These are phyloP conservation scores for Ploettnerulaceae sp. DNA, from an alignment of 2,329 filamentous ascomycete species.

Conservation along the genomic window DNA sequence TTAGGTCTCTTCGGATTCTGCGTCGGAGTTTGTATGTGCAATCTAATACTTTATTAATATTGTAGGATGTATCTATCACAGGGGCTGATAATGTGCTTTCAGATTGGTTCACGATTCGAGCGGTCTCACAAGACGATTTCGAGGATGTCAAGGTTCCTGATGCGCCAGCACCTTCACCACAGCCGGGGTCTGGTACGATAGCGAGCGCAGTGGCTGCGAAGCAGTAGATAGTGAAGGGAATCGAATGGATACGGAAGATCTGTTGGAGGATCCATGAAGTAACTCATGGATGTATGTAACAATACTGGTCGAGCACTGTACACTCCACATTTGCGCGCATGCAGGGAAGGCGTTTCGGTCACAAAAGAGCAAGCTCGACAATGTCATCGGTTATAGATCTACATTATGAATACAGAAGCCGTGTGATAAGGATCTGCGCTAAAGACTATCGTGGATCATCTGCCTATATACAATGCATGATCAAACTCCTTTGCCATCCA, in stretches of 20 bases:
- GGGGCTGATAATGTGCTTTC: not conserved
- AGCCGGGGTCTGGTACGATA: slow-evolving; percentile 24
- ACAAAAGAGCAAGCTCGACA: slow-evolving; percentile 3
- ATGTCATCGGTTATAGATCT: slow-evolving; percentile 17
- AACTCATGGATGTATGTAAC: not conserved
- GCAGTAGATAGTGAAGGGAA: not conserved
- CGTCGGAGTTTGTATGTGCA: slow-evolving; percentile 78
- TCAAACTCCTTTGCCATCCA: slow-evolving; percentile 8
- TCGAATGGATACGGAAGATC: not conserved
- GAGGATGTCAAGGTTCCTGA: slow-evolving; percentile 90
- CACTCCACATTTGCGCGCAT: slow-evolving; percentile 3
- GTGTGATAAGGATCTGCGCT: slow-evolving; percentile 10
- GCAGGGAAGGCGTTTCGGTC: slow-evolving; percentile 13
- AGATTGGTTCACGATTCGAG: slow-evolving; percentile 71
- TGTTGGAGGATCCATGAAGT: no score
- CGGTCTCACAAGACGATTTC: slow-evolving; percentile 94
- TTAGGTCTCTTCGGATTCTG: slow-evolving; percentile 69
- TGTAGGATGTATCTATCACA: not conserved
- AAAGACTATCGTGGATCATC: slow-evolving; percentile 18
- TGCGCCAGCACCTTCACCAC: slow-evolving; percentile 25
- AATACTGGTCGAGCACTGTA: not conserved
- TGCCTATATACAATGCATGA: slow-evolving; percentile 21
- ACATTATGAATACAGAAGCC: slow-evolving; percentile 26
- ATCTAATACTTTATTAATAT: not conserved
- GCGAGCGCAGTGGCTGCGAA: slow-evolving; percentile 8